phyloP scores from a whole-genome alignment of 2,329 filamentous ascomycete genomes.

The Penicillium thymicola region DNA sequence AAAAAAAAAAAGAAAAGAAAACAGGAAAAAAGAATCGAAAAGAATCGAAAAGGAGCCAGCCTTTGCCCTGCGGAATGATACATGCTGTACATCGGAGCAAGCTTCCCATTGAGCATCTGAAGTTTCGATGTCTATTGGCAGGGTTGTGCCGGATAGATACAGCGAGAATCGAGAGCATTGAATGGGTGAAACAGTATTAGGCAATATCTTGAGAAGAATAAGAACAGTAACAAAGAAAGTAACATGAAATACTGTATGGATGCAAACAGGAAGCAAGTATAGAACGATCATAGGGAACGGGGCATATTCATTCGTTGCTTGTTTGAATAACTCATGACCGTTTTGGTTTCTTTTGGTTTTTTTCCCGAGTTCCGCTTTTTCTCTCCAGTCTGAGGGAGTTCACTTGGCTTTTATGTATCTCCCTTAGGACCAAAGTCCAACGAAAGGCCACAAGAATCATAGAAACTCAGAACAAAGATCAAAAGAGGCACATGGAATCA shows the following conservation, averaged over 20 bases:
- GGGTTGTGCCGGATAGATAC: neutral
- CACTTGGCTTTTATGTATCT: constrained; percentile 7
- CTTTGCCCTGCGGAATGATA: constrained; percentile 4
- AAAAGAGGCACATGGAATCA: constrained; percentile 7
- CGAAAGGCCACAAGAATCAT: constrained; percentile 14
- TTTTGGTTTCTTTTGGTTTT: constrained; percentile 13
- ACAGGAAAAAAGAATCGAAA: neutral
- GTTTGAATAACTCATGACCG: constrained; percentile 25
- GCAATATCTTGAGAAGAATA: constrained; percentile 17
- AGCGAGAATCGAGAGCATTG: neutral
- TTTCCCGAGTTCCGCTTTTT: constrained; percentile 2
- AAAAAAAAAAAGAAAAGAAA: neutral
- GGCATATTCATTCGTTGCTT: constrained; percentile 31
- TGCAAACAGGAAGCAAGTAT: constrained; percentile 13
- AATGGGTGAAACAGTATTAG: constrained; percentile 15
- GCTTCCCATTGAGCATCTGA: neutral
- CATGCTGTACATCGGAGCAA: constrained; percentile 5
- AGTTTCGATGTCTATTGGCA: neutral
- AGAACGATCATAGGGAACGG: constrained; percentile 16
- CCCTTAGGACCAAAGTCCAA: constrained; percentile 11
- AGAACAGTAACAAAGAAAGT: constrained; percentile 19
- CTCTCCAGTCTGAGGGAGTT: neutral
- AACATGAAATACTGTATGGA: constrained; percentile 12
- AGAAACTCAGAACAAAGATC: constrained; percentile 5
- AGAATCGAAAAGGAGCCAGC: constrained; percentile 10